A percentile compares a stretch with the other conserved stretches of the same genome.
Conservation (phyloP, 2,329 filamentous ascomycete genomes). For the Ophiostoma sp. region DNA sequence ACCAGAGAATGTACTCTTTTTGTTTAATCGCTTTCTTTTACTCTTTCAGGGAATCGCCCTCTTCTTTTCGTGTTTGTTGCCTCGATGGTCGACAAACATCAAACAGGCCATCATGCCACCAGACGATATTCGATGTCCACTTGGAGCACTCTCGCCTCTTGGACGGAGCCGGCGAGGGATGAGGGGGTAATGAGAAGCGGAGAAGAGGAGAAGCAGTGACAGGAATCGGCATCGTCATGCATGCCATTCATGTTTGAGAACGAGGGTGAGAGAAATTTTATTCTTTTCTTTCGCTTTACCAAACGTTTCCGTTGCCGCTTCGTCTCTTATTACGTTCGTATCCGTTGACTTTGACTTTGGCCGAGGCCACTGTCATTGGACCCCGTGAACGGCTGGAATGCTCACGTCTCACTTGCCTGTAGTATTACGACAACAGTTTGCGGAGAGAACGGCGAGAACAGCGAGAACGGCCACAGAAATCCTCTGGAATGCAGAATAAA, state of each 20-base stretch:
- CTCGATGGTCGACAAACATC: background rate
- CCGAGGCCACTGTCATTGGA: background rate
- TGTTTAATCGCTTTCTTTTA: background rate
- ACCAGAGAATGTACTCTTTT: background rate
- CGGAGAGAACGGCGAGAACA: too few species aligned
- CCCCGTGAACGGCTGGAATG: slow-evolving; percentile 1
- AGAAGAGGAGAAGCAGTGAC: background rate
- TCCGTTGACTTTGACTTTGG: background rate
- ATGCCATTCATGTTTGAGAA: background rate
- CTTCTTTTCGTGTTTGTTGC: background rate
- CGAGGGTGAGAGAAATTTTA: background rate
- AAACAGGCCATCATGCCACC: background rate
- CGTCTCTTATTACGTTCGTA: background rate
- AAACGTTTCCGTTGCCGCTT: background rate
- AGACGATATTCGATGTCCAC: background rate
- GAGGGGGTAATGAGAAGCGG: background rate
- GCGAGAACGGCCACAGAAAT: background rate
- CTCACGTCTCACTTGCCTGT: background rate
- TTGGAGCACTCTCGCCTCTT: slow-evolving; percentile 2
- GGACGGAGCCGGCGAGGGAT: background rate
- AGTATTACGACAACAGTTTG: background rate
- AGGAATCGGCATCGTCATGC: background rate
- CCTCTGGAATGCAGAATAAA: slow-evolving; percentile 19
- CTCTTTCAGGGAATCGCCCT: background rate
- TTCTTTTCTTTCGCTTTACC: background rate